Evolutionary conservation across 1,284 basidiomycete species (phyloP).

Genomic region (Ceratobasidium sp.): DNA sequence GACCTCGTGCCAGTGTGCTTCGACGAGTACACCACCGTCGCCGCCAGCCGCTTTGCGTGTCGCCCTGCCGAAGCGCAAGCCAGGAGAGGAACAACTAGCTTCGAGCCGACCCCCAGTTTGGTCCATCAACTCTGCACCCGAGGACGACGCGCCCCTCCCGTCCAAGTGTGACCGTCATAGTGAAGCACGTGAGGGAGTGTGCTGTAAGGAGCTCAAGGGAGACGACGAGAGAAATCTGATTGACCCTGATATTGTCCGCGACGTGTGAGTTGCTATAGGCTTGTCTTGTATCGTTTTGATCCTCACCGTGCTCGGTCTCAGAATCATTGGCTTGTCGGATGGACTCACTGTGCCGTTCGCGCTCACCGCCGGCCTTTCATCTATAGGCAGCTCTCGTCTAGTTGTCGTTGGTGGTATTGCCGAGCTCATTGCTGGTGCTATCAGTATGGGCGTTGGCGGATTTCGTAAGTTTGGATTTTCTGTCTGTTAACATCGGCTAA

Average conservation of each 20-base stretch:
- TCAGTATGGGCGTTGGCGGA: slow-evolving; percentile 95
- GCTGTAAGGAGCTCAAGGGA: slow-evolving; percentile 82
- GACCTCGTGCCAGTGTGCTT: slow-evolving; percentile 25
- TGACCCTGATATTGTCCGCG: slow-evolving; percentile 84
- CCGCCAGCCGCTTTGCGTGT: not conserved
- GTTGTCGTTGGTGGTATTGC: slow-evolving; percentile 92
- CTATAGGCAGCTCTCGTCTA: slow-evolving; percentile 84
- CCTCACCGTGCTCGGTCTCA: slow-evolving; percentile 48
- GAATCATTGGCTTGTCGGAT: slow-evolving; percentile 93
- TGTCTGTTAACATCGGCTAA: not conserved
- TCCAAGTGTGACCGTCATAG: slow-evolving; percentile 64
- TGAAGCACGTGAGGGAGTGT: slow-evolving; percentile 59
- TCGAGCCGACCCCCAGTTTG: slow-evolving; percentile 42
- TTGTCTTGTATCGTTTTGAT: not conserved
- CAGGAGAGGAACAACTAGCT: not conserved
- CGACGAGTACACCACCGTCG: slow-evolving; percentile 6
- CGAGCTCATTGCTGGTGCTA: slow-evolving; percentile 93
- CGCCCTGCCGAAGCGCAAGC: slow-evolving; percentile 10
- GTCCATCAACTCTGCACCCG: slow-evolving; percentile 41
- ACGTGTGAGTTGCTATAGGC: slow-evolving; percentile 63
- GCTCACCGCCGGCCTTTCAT: slow-evolving; percentile 87
- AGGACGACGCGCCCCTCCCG: slow-evolving; percentile 41
- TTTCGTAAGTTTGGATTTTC: slow-evolving; percentile 60
- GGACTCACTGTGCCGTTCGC: slow-evolving; percentile 96
- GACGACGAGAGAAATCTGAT: slow-evolving; percentile 80